Evolutionary conservation across 805 yeast genomes (phyloP).

Genomic region (Trichomonascus vanleenenianus): DNA sequence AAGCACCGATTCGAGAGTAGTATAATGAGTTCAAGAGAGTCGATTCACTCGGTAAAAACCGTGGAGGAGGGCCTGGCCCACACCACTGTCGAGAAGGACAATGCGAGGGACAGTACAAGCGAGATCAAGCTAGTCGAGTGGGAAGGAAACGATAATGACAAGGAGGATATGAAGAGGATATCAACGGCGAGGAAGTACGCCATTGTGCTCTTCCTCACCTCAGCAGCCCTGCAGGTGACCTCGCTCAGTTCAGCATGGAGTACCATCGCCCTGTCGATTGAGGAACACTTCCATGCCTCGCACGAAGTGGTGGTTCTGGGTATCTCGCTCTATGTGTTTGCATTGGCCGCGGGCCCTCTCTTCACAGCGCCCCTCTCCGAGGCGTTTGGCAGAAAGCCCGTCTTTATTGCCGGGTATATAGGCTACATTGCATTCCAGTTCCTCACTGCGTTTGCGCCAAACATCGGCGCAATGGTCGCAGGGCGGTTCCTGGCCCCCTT

Average conservation of each 20-base stretch:
- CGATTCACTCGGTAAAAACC: neutral
- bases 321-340: constrained; percentile 45
- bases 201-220: constrained; percentile 25
- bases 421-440: constrained; percentile 41
- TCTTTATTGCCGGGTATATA: constrained; percentile 47
- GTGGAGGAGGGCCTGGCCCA: too few species aligned
- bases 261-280: constrained; percentile 34
- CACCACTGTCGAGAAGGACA: too few species aligned
- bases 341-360: constrained; percentile 59
- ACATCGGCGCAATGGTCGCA: constrained; percentile 40
- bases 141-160: constrained; percentile 26
- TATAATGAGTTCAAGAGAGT: neutral
- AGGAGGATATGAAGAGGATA: constrained; percentile 31
- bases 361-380: constrained; percentile 65
- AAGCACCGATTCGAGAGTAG: too few species aligned
- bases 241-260: constrained; percentile 45
- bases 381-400: constrained; percentile 59
- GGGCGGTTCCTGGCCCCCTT: constrained; percentile 69
- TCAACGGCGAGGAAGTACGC: constrained; percentile 32
- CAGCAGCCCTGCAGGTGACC: constrained; percentile 26
- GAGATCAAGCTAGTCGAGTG: neutral
- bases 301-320: constrained; percentile 39
- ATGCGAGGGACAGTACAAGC: neutral
- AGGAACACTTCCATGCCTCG: constrained; percentile 32
- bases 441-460: constrained; percentile 37